A percentile compares a stretch with the other conserved stretches of the same genome.
These are phyloP conservation scores for Paramecium sonneborni DNA, from an alignment of 73 alveolate genomes.

Conservation along the genomic window DNA sequence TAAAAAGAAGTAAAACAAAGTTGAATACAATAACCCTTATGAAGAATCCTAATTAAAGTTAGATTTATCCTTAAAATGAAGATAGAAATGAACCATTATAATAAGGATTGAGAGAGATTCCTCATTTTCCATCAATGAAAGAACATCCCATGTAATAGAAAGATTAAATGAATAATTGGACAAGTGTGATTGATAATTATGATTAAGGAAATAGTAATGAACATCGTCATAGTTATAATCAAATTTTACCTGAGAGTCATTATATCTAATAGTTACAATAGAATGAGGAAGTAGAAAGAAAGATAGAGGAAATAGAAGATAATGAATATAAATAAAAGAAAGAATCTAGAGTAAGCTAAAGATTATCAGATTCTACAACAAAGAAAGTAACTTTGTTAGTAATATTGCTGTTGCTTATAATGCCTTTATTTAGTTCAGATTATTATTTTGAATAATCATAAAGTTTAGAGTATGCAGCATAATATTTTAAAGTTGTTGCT, in stretches of 20 bases:
- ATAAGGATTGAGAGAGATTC: too few relatives aligned
- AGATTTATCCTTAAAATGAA: too few relatives aligned
- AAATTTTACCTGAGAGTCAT: not conserved
- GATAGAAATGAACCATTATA: too few relatives aligned
- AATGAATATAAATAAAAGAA: not conserved
- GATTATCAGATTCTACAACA: constrained; percentile 68
- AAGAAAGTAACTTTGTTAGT: constrained; percentile 72
- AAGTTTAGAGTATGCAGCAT: not conserved
- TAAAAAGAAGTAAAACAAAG: not conserved
- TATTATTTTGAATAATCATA: constrained; percentile 32
- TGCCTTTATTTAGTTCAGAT: constrained; percentile 68
- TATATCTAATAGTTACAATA: too few relatives aligned
- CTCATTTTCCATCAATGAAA: too few relatives aligned
- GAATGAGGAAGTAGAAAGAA: too few relatives aligned
- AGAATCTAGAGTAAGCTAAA: constrained; percentile 74
- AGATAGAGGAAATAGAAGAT: not conserved
- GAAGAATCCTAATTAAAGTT: too few relatives aligned
- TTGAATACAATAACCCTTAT: too few relatives aligned
- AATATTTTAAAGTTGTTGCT: not conserved
- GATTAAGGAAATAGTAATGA: not conserved
- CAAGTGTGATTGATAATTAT: too few relatives aligned
- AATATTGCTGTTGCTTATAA: constrained; percentile 51
- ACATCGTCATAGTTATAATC: not conserved
- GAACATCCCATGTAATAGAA: too few relatives aligned
- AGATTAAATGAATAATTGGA: too few relatives aligned